A percentile compares a stretch with the other conserved stretches of the same genome.
Evolutionary conservation across 129 eudicot genomes (phyloP).

Genomic region (Artemisia annua): DNA sequence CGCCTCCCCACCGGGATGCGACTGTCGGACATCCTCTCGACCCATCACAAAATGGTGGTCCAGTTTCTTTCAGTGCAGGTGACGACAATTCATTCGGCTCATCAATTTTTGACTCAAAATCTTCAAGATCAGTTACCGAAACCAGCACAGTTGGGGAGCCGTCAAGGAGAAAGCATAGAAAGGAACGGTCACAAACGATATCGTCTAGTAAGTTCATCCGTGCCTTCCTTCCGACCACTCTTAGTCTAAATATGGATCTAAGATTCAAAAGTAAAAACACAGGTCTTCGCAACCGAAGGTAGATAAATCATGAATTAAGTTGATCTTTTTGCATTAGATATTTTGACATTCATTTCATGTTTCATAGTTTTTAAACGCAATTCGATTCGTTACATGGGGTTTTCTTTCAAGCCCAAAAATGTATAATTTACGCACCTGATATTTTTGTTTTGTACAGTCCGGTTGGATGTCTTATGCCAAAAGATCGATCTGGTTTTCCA

Average conservation of each 20-base stretch:
- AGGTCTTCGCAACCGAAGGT: conserved; percentile 46
- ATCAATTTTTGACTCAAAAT: conserved; percentile 50
- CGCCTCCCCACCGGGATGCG: conserved; percentile 93
- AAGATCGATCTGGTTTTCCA: conserved; percentile 4
- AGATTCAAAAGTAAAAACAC: conserved; percentile 56
- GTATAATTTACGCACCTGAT: conserved; percentile 22
- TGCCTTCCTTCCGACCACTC: conserved; percentile 60
- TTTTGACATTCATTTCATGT: conserved; percentile 20
- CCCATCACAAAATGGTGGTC: conserved; percentile 48
- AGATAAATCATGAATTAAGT: conserved; percentile 18
- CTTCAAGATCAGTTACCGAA: conserved; percentile 53
- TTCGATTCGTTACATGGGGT: conserved; percentile 7
- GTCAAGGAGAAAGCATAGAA: conserved; percentile 50
- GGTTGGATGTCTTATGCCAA: conserved; percentile 7
- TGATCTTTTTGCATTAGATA: conserved; percentile 20
- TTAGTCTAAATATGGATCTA: conserved; percentile 60
- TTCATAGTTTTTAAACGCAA: conserved; percentile 29
- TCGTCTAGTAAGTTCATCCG: conserved; percentile 55
- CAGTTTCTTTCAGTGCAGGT: conserved; percentile 49
- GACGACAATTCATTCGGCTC: conserved; percentile 57
- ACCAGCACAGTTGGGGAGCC: conserved; percentile 31
- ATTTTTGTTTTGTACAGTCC: conserved; percentile 22
- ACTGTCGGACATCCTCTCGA: conserved; percentile 69
- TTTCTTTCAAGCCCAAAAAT: conserved; percentile 16
- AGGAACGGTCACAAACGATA: conserved; percentile 48